phyloP scores from a whole-genome alignment of 2,329 filamentous ascomycete genomes.

The Daldinia sp. region DNA sequence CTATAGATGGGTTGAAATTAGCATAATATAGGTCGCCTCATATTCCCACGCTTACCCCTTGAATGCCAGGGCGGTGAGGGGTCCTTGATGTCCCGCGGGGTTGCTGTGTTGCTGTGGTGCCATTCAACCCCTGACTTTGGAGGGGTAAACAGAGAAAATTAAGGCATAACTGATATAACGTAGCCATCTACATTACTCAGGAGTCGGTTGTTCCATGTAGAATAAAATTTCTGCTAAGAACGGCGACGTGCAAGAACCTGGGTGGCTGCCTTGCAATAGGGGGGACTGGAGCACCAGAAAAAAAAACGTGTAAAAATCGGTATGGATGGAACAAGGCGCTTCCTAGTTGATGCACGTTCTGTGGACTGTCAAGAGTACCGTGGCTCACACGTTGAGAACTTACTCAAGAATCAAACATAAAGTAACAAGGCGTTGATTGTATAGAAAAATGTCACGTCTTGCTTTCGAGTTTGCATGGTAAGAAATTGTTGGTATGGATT shows the following conservation, averaged over 20 bases:
- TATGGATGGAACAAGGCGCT: not conserved
- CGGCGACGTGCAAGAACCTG: not conserved
- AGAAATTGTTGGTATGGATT: not conserved
- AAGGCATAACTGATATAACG: not conserved
- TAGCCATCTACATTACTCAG: not conserved
- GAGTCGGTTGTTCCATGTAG: not conserved
- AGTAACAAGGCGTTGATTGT: not conserved
- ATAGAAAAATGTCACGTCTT: not conserved
- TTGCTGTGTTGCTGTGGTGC: not conserved
- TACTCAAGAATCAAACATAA: not conserved
- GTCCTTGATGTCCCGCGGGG: not conserved
- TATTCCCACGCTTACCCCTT: not conserved
- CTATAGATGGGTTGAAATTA: not conserved
- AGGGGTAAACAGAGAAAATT: conserved; percentile 1
- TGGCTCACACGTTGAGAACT: not conserved
- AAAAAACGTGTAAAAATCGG: not conserved
- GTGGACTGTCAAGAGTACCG: not conserved
- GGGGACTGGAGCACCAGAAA: not conserved
- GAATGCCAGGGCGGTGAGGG: not conserved
- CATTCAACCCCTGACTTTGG: not conserved
- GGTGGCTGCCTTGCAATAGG: not conserved
- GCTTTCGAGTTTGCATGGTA: not conserved
- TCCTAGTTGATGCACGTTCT: not conserved
- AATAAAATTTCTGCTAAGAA: not conserved
- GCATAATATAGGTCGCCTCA: not conserved